A percentile compares a stretch with the other conserved stretches of the same genome.
phyloP scores from a whole-genome alignment of 2,329 filamentous ascomycete genomes.

The Basipetospora chlamydospora region DNA sequence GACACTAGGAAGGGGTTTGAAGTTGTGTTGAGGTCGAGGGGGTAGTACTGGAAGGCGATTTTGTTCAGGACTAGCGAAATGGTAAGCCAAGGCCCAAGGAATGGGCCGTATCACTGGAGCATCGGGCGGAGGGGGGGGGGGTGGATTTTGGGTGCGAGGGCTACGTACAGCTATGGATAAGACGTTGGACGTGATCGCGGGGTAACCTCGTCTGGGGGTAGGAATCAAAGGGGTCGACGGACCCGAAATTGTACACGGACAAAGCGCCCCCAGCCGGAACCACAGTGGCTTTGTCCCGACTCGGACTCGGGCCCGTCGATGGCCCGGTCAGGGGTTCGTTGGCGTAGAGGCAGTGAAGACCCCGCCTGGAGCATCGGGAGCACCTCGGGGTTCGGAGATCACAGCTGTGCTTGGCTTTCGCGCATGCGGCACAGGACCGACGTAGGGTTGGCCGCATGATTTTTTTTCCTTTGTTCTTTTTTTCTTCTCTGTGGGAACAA shows the following conservation, averaged over 20 bases:
- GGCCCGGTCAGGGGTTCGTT: slow-evolving; percentile 32
- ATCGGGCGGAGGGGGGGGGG: too few species aligned
- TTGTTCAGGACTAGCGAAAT: slow-evolving; percentile 36
- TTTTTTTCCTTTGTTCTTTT: too few species aligned
- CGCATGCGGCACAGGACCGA: slow-evolving; percentile 40
- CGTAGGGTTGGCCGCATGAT: slow-evolving; percentile 41
- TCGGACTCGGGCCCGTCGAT: background rate
- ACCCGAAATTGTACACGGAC: slow-evolving; percentile 15
- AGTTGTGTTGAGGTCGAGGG: slow-evolving; percentile 32
- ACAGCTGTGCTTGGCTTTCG: slow-evolving; percentile 39
- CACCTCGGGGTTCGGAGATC: slow-evolving; percentile 38
- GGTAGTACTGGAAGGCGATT: slow-evolving; percentile 47
- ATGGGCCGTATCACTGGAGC: too few species aligned
- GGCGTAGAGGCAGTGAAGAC: slow-evolving; percentile 32
- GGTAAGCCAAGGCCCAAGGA: slow-evolving; percentile 12
- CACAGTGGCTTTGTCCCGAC: too few species aligned
- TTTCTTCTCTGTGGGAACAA: too few species aligned
- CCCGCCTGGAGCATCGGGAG: slow-evolving; percentile 37
- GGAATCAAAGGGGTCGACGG: slow-evolving; percentile 40
- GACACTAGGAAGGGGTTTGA: slow-evolving; percentile 44
- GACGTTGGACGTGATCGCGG: slow-evolving; percentile 32
- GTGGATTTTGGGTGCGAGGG: too few species aligned
- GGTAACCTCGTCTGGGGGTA: slow-evolving; percentile 38
- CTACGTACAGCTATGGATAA: slow-evolving; percentile 40
- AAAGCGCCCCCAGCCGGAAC: slow-evolving; percentile 8